phyloP scores from a whole-genome alignment of 2,329 filamentous ascomycete genomes.

The Aspergillus flavus region DNA sequence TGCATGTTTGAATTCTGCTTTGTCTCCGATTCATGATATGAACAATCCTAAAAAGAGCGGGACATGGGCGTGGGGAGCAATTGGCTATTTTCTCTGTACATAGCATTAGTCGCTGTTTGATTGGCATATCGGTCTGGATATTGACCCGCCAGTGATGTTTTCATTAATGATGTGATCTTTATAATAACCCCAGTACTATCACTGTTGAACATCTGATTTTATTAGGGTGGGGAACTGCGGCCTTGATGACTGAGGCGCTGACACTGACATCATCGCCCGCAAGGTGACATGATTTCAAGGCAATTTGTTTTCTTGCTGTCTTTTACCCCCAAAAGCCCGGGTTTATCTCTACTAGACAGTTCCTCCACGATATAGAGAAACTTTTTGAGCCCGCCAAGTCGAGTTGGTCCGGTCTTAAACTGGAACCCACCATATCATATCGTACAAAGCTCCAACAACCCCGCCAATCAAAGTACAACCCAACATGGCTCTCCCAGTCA shows the following conservation, averaged over 20 bases:
- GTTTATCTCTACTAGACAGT: neutral
- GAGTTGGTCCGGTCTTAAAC: neutral
- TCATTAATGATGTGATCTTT: neutral
- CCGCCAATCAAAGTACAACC: neutral
- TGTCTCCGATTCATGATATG: constrained; percentile 11
- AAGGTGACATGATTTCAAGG: neutral
- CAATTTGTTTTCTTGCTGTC: neutral
- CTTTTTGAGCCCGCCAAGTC: neutral
- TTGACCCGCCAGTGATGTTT: neutral
- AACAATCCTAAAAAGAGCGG: constrained; percentile 9
- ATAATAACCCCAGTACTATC: neutral
- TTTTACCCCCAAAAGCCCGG: too few species aligned
- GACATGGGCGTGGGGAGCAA: constrained; percentile 11
- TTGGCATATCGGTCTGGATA: neutral
- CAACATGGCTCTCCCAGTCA: constrained; percentile 20
- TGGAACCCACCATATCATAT: neutral
- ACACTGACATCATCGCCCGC: constrained; percentile 13
- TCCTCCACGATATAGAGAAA: neutral
- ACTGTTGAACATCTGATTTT: neutral
- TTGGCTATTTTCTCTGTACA: constrained; percentile 10
- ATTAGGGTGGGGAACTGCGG: neutral
- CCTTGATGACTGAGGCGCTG: neutral
- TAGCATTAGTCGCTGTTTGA: constrained; percentile 7
- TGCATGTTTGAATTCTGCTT: constrained; percentile 6
- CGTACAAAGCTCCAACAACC: neutral